Base-by-base conservation (phyloP, 768 basidiomycete species). In the Mycena leptocephala region DNA sequence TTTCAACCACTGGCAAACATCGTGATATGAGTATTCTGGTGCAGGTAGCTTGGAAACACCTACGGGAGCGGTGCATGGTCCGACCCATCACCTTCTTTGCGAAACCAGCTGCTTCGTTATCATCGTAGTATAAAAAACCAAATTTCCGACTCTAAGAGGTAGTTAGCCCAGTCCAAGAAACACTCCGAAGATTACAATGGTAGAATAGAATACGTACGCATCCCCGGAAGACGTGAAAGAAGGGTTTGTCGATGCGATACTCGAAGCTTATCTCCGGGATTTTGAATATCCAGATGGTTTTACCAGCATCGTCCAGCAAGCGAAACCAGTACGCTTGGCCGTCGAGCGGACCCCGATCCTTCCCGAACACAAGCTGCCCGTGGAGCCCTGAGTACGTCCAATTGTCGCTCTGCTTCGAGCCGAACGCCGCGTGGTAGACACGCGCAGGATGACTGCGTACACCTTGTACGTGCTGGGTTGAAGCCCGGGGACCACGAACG, bases 221-320 rank as follows among this genome's bases (percentile, higher is more conserved):
- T 51, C 95, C 95, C 58, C 93, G 91, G 84, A 98, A 97, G 46
- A 93, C 90, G 84, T 99, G 96, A 85, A 98, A 98, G 87, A 98
- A 98, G 3, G 96, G 95, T 71, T 94, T 92, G 83, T 98, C 96
- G 78, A 94, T 89, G 79, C 91, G 90, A 83, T 97, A 99, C 67
- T 93, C 89, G 79, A 94, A 90, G 76, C 62, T 64, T 59, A 86
- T 85, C 56, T 86, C 85, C 0, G 92, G 91, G 68, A 94, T 87
- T 75, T 90, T 90, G 85, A 94, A 93, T 83, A 90, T 88, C 94
- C 94, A 95, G 13, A 93, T 87, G 46, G 92, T 89, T 80, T 90
- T 91, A 37, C 89, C 90, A 3, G 74, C 30, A 67, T 75, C 26
- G 76, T 78, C 74, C 7, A 75, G 56, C 62, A 75, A 48, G 10